Conservation (phyloP, 352 stramenopile genomes). For the Phytophthora nicotianae region DNA sequence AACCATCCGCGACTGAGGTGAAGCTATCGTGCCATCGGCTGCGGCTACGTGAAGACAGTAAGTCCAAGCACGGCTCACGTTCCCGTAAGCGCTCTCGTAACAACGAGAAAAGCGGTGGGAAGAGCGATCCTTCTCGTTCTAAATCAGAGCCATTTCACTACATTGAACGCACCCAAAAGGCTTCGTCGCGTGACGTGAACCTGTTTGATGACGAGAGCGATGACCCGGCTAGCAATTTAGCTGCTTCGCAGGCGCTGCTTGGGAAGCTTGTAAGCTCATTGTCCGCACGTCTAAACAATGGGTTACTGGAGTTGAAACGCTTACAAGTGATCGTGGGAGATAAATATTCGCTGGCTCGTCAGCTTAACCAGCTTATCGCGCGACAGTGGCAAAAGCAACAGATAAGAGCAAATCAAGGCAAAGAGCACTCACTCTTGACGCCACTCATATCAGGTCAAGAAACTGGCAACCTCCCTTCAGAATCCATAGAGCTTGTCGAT, state of each 20-base stretch:
- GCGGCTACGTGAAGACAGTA: slow-evolving; percentile 36
- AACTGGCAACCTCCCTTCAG: neutral
- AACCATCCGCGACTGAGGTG: slow-evolving; percentile 18
- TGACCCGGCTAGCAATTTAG: slow-evolving; percentile 6
- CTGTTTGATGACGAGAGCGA: slow-evolving; percentile 9
- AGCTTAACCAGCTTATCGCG: slow-evolving; percentile 45
- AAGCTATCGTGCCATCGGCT: slow-evolving; percentile 50
- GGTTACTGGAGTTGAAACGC: slow-evolving; percentile 40
- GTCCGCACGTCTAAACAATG: slow-evolving; percentile 41
- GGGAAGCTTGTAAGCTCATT: slow-evolving; percentile 49
- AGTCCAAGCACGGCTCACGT: slow-evolving; percentile 19
- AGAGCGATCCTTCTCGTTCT: neutral
- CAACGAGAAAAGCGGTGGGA: slow-evolving; percentile 10
- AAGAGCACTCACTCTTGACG: slow-evolving; percentile 2
- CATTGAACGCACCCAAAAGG: slow-evolving; percentile 67
- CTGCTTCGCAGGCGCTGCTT: slow-evolving; percentile 49
- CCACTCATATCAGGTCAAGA: slow-evolving; percentile 7
- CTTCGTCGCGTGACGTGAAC: slow-evolving; percentile 25
- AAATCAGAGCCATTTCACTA: slow-evolving; percentile 33
- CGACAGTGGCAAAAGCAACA: slow-evolving; percentile 30
- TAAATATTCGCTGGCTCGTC: slow-evolving; percentile 39
- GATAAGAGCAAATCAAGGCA: neutral
- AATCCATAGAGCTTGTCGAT: slow-evolving; percentile 2
- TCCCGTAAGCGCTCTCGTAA: slow-evolving; percentile 43
- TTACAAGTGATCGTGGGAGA: slow-evolving; percentile 47